phyloP scores from a whole-genome alignment of 768 basidiomycete species.

The Galerina marginata region DNA sequence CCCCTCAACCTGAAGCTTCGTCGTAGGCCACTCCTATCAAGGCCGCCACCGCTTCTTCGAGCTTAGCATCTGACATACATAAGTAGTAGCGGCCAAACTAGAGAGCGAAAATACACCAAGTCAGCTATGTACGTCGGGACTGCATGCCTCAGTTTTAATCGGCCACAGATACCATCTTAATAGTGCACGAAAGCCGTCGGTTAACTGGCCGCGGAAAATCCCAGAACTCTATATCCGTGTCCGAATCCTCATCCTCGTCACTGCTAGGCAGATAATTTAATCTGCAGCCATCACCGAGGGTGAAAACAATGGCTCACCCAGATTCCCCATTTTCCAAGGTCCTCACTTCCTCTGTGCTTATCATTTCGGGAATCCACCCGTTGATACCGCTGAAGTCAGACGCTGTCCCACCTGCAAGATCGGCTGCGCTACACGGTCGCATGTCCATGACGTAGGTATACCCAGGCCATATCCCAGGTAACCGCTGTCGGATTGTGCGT shows the following conservation, averaged over 20 bases:
- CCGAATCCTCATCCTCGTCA: conserved; percentile 2
- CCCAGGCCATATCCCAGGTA: conserved; percentile 1
- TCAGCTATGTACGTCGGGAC: too few relatives aligned
- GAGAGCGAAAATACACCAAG: too few relatives aligned
- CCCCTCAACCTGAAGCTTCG: too few relatives aligned
- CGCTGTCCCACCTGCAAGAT: background rate
- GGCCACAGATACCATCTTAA: too few relatives aligned
- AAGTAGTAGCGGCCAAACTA: too few relatives aligned
- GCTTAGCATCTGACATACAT: too few relatives aligned
- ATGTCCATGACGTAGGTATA: conserved; percentile 1
- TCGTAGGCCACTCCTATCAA: too few relatives aligned
- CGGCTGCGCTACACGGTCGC: background rate
- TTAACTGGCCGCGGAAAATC: conserved; percentile 4
- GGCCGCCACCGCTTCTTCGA: too few relatives aligned
- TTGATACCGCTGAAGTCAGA: background rate
- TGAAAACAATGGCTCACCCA: background rate
- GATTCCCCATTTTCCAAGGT: background rate
- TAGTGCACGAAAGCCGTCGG: conserved; percentile 7
- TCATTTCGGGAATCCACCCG: conserved; percentile 9
- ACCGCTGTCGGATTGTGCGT: background rate
- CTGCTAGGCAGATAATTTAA: background rate
- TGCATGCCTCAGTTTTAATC: too few relatives aligned
- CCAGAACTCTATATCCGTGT: conserved; percentile 5
- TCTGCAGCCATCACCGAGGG: background rate
- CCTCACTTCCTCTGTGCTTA: background rate